phyloP scores from a whole-genome alignment of 371 early-diverging fungal genomes.

The Actinomortierella ambigua region DNA sequence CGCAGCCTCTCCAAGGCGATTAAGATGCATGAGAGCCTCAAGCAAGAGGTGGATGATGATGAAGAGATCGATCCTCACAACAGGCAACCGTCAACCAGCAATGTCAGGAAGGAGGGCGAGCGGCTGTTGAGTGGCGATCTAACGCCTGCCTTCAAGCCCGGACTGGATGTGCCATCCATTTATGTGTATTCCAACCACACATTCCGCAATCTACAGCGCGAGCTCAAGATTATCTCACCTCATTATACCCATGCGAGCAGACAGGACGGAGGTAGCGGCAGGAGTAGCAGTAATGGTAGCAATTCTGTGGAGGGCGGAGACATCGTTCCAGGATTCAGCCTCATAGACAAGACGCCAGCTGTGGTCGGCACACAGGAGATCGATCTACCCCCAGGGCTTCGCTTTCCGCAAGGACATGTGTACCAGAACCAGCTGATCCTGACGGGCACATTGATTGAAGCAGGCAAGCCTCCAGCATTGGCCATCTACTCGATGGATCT shows the following conservation, averaged over 20 bases:
- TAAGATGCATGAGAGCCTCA: background rate
- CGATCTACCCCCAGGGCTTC: conserved; percentile 51
- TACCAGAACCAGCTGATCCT: conserved; percentile 48
- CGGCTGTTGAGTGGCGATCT: conserved; percentile 37
- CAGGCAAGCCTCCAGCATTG: conserved; percentile 49
- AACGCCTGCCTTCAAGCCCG: conserved; percentile 34
- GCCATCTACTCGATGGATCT: conserved; percentile 54
- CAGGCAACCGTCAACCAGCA: conserved; percentile 2
- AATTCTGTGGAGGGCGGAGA: too few species aligned
- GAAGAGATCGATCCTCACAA: background rate
- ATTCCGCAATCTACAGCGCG: conserved; percentile 53
- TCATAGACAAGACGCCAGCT: conserved; percentile 25
- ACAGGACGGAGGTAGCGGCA: conserved; percentile 30
- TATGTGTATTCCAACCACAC: conserved; percentile 63
- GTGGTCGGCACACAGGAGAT: conserved; percentile 43
- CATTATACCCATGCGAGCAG: conserved; percentile 15
- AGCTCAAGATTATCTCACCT: conserved; percentile 36
- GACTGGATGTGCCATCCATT: conserved; percentile 25
- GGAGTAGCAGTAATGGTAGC: conserved; percentile 14
- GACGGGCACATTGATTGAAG: conserved; percentile 51
- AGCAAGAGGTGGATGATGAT: too few species aligned
- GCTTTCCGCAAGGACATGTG: conserved; percentile 58
- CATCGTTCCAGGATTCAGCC: too few species aligned
- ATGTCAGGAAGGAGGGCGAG: conserved; percentile 22
- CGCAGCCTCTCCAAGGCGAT: conserved; percentile 32